Conservation (phyloP, 1,139 yeast genomes). For the Candida sanyaensis region DNA sequence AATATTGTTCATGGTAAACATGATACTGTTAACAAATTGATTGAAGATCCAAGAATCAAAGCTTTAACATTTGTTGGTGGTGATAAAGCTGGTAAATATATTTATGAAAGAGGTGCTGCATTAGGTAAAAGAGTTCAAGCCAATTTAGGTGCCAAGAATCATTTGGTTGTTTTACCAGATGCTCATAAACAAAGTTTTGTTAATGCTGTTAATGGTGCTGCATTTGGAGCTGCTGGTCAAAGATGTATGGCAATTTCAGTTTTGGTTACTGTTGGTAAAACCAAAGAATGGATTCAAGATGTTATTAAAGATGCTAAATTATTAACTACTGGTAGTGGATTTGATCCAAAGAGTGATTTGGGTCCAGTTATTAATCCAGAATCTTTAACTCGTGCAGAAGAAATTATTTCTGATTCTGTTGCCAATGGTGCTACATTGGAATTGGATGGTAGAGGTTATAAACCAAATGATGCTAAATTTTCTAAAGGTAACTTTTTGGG, state of each 20-base stretch:
- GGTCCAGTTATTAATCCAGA: conserved; percentile 74
- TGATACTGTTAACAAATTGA: conserved; percentile 70
- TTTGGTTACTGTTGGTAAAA: conserved; percentile 71
- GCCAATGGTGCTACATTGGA: conserved; percentile 60
- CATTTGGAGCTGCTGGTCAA: conserved; percentile 86
- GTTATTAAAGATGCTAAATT: conserved; percentile 58
- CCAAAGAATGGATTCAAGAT: conserved; percentile 66
- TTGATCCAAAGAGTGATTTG: conserved; percentile 59
- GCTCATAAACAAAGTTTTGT: conserved; percentile 68
- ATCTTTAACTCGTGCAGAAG: conserved; percentile 54
- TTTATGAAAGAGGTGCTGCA: conserved; percentile 65
- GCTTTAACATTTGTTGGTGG: conserved; percentile 82
- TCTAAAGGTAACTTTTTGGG: conserved; percentile 74
- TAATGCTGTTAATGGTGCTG: conserved; percentile 73
- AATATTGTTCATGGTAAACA: conserved; percentile 78
- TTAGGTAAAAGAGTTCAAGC: conserved; percentile 80
- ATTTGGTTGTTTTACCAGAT: conserved; percentile 72
- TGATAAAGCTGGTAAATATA: conserved; percentile 75
- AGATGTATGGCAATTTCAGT: conserved; percentile 84
- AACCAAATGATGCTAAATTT: conserved; percentile 44
- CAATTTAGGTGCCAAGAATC: conserved; percentile 78
- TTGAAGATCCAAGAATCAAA: conserved; percentile 76
- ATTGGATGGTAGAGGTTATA: conserved; percentile 64
- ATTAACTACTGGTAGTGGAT: conserved; percentile 68
- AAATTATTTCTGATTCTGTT: conserved; percentile 56